Evolutionary conservation across 495 filamentous ascomycete genomes (phyloP).

Genomic region (Penicillium odoratum): DNA sequence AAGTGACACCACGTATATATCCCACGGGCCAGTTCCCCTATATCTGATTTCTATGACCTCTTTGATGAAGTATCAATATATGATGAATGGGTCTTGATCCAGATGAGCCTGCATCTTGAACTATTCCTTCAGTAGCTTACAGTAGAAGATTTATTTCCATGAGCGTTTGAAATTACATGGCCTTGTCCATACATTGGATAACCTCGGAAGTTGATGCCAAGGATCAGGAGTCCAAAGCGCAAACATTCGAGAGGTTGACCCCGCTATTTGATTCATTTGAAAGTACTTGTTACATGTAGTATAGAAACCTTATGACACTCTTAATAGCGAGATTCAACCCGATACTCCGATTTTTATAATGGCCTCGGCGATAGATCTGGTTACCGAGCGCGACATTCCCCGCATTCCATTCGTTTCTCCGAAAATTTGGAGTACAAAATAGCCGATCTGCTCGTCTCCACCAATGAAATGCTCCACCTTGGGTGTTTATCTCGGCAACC

Average conservation of each 20-base stretch:
- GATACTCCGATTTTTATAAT: background rate
- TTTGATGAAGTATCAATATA: background rate
- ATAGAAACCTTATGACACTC: too few species aligned
- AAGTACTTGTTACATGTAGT: background rate
- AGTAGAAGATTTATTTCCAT: background rate
- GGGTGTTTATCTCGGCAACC: slow-evolving; percentile 23
- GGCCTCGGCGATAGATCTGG: slow-evolving; percentile 29
- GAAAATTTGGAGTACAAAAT: slow-evolving; percentile 7
- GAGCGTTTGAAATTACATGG: background rate
- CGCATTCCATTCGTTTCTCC: slow-evolving; percentile 16
- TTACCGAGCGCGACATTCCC: slow-evolving; percentile 13
- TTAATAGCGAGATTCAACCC: background rate
- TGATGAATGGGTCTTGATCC: slow-evolving; percentile 19
- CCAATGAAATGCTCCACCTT: slow-evolving; percentile 17
- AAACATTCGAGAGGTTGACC: too few species aligned
- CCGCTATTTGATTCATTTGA: background rate
- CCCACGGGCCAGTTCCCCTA: background rate
- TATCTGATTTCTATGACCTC: background rate
- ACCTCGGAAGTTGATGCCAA: too few species aligned
- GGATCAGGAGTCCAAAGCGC: too few species aligned
- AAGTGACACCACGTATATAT: background rate
- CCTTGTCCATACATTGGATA: too few species aligned
- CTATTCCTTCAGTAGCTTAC: background rate
- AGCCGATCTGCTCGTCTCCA: slow-evolving; percentile 24
- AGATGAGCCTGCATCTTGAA: background rate